phyloP scores from a whole-genome alignment of 2,329 filamentous ascomycete species.

The Zymoseptoria passerinii region DNA sequence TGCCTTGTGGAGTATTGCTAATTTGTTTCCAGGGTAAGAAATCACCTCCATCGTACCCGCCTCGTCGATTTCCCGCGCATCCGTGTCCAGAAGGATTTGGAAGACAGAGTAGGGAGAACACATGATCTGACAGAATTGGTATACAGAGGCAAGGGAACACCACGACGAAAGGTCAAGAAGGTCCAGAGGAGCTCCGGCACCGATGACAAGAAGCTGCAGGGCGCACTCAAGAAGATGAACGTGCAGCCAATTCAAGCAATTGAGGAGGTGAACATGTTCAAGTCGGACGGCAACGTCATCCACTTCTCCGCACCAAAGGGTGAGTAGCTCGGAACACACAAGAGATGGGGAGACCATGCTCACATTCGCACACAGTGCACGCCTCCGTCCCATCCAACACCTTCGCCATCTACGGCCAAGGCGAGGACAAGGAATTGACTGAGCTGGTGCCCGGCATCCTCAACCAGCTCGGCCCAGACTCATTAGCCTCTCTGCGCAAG shows the following conservation, averaged over 20 bases:
- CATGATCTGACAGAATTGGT: constrained; percentile 15
- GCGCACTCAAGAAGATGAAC: constrained; percentile 97
- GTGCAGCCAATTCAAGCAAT: constrained; percentile 99
- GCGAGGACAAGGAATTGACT: constrained; percentile 99
- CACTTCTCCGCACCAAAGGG: constrained; percentile 98
- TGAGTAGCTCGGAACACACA: constrained; percentile 42
- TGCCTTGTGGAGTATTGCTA: constrained; percentile 12
- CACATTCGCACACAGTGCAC: constrained; percentile 57
- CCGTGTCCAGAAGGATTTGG: background rate
- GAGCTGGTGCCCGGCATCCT: constrained; percentile 98
- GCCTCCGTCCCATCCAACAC: constrained; percentile 96
- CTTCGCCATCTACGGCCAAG: constrained; percentile 97
- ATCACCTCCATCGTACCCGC: background rate
- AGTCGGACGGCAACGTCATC: constrained; percentile 99
- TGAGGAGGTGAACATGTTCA: constrained; percentile 99
- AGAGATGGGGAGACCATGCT: background rate
- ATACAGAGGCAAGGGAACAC: constrained; percentile 87
- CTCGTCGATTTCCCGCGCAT: background rate
- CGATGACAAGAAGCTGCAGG: constrained; percentile 99
- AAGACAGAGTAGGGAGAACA: constrained; percentile 10
- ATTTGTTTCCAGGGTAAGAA: constrained; percentile 28
- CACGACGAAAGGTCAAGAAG: constrained; percentile 97
- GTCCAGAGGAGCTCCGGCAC: constrained; percentile 83
- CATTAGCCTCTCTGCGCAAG: constrained; percentile 93
- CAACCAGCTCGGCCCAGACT: constrained; percentile 98